A percentile compares a stretch with the other conserved stretches of the same genome.
Conservation (phyloP, 768 basidiomycete genomes). For the Naganishia antarctica region DNA sequence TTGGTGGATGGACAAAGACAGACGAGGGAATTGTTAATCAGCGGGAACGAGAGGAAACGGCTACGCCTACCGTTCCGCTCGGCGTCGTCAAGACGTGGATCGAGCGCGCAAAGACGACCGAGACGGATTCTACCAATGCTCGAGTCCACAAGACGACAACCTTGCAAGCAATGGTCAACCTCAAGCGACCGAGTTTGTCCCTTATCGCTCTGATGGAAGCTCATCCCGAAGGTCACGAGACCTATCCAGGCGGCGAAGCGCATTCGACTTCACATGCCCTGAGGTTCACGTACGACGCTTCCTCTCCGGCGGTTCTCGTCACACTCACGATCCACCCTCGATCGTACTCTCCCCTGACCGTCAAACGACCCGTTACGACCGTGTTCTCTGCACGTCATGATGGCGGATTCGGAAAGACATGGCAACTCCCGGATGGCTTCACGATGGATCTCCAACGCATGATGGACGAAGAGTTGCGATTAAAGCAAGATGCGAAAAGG, state of each 20-base stretch:
- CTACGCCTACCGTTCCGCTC: conserved; percentile 68
- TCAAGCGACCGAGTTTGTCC: conserved; percentile 80
- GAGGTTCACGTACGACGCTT: conserved; percentile 83
- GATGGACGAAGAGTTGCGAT: conserved; percentile 19
- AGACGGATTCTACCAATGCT: conserved; percentile 46
- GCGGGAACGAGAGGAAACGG: conserved; percentile 35
- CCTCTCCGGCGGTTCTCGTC: conserved; percentile 76
- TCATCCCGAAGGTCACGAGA: neutral
- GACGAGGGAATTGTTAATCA: neutral
- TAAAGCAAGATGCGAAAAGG: conserved; percentile 12
- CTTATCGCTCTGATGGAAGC: conserved; percentile 47
- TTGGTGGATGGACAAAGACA: conserved; percentile 57
- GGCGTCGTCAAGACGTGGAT: conserved; percentile 80
- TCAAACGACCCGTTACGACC: conserved; percentile 54
- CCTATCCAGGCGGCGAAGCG: conserved; percentile 42
- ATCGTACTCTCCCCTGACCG: conserved; percentile 41
- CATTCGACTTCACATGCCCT: conserved; percentile 39
- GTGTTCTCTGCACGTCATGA: conserved; percentile 55
- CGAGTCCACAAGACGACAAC: conserved; percentile 80
- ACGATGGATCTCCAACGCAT: conserved; percentile 62
- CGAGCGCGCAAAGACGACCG: conserved; percentile 65
- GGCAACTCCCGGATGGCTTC: conserved; percentile 72
- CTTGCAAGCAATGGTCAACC: conserved; percentile 86
- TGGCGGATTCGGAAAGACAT: conserved; percentile 73
- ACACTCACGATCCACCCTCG: conserved; percentile 70